These are phyloP conservation scores for Blastobotrys peoriensis DNA, from an alignment of 805 yeast genomes.

Conservation along the genomic window DNA sequence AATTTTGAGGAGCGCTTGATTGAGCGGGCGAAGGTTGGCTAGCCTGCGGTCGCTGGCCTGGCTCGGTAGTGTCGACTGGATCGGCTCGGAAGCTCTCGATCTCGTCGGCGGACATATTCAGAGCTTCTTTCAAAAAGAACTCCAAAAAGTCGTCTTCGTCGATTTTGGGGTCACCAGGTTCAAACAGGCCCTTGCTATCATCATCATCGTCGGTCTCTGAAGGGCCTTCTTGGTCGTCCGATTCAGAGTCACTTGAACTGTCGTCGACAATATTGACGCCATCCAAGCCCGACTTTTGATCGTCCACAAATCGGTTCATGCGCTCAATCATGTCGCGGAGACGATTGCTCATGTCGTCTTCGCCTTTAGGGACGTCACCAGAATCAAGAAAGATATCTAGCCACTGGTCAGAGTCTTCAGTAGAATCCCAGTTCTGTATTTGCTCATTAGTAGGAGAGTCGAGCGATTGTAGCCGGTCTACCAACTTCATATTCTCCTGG, in stretches of 20 bases:
- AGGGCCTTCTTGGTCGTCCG: conserved; percentile 20
- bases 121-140: conserved; percentile 50
- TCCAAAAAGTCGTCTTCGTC: conserved; percentile 70
- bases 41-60: no score
- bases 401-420: conserved; percentile 21
- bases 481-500: conserved; percentile 2
- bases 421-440: conserved; percentile 16
- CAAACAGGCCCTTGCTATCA: conserved; percentile 27
- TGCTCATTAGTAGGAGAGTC: conserved; percentile 12
- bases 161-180: conserved; percentile 33
- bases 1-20: not conserved
- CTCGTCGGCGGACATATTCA: conserved; percentile 43
- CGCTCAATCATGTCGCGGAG: conserved; percentile 14
- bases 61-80: not conserved
- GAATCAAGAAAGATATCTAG: conserved; percentile 17
- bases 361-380: conserved; percentile 3
- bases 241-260: conserved; percentile 15
- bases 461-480: not conserved
- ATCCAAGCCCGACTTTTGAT: conserved; percentile 6
- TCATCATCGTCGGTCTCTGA: conserved; percentile 22
- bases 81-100: conserved; percentile 35
- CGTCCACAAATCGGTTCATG: conserved; percentile 8
- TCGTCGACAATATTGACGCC: conserved; percentile 20
- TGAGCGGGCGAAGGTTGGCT: no score
- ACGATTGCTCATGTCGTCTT: conserved; percentile 3